These are phyloP conservation scores for Fusarium odoratissimum DNA, from an alignment of 2,329 filamentous ascomycete genomes.

Conservation along the genomic window DNA sequence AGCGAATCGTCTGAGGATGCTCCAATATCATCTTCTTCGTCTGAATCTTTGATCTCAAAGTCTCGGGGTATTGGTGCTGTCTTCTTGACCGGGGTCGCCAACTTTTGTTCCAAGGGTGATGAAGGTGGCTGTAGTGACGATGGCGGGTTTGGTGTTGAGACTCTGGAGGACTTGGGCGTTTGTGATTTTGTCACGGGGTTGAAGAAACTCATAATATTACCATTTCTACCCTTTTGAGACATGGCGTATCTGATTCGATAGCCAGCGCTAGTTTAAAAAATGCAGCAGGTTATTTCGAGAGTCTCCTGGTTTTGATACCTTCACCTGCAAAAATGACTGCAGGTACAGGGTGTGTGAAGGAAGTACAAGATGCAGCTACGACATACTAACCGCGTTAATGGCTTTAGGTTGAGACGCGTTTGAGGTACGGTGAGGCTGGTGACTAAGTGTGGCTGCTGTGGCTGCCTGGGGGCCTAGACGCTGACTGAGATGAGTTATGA, in stretches of 20 bases:
- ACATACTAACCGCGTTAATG: constrained; percentile 32
- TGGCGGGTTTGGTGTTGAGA: constrained; percentile 14
- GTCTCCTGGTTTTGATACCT: not conserved
- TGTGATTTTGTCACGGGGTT: constrained; percentile 44
- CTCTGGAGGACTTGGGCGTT: constrained; percentile 14
- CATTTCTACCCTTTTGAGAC: constrained; percentile 45
- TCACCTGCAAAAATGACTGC: not conserved
- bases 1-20: constrained; percentile 67
- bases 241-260: constrained; percentile 23
- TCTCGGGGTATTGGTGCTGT: constrained; percentile 56
- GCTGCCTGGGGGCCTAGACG: not conserved
- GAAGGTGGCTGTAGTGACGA: constrained; percentile 41
- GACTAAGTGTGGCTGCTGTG: constrained; percentile 21
- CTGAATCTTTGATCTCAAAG: constrained; percentile 74
- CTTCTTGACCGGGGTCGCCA: constrained; percentile 41
- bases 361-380: constrained; percentile 4
- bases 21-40: constrained; percentile 74
- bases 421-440: not conserved
- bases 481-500: not conserved
- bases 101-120: constrained; percentile 42
- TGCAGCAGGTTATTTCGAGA: not conserved
- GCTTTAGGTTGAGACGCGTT: constrained; percentile 16
- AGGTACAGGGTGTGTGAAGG: constrained; percentile 18
- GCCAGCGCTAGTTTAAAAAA: not conserved
- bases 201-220: constrained; percentile 55